Evolutionary conservation across 2,329 filamentous ascomycete genomes (phyloP).

Genomic region (Penicillium sp.): DNA sequence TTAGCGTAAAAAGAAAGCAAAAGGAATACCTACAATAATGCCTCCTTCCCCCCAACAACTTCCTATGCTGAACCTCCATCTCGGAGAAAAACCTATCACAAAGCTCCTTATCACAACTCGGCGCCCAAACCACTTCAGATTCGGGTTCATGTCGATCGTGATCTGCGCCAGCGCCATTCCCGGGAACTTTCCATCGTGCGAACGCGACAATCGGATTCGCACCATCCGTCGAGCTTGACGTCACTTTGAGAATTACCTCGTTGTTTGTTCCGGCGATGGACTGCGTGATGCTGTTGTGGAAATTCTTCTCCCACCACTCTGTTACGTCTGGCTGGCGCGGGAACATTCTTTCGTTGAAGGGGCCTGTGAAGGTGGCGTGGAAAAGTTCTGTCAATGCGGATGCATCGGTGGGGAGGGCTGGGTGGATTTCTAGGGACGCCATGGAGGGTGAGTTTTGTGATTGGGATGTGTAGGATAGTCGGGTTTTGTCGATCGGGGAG

Average conservation of each 20-base stretch:
- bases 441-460: background rate
- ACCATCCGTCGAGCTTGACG: constrained; percentile 5
- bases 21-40: constrained; percentile 27
- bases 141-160: constrained; percentile 5
- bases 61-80: constrained; percentile 16
- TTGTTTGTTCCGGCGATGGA: background rate
- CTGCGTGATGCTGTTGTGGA: constrained; percentile 3
- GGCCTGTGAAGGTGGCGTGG: constrained; percentile 23
- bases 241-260: constrained; percentile 17
- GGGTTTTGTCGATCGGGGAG: no score
- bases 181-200: constrained; percentile 25
- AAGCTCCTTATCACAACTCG: constrained; percentile 17
- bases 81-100: constrained; percentile 22
- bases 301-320: constrained; percentile 15
- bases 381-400: constrained; percentile 20
- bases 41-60: constrained; percentile 19
- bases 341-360: constrained; percentile 24
- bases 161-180: constrained; percentile 8
- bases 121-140: constrained; percentile 11
- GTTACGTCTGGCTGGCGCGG: constrained; percentile 24
- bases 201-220: constrained; percentile 23
- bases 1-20: background rate
- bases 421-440: constrained; percentile 19
- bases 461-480: background rate
- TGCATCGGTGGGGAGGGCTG: constrained; percentile 18